Evolutionary conservation across 768 basidiomycete genomes (phyloP).

Genomic region (Piloderma croceum): DNA sequence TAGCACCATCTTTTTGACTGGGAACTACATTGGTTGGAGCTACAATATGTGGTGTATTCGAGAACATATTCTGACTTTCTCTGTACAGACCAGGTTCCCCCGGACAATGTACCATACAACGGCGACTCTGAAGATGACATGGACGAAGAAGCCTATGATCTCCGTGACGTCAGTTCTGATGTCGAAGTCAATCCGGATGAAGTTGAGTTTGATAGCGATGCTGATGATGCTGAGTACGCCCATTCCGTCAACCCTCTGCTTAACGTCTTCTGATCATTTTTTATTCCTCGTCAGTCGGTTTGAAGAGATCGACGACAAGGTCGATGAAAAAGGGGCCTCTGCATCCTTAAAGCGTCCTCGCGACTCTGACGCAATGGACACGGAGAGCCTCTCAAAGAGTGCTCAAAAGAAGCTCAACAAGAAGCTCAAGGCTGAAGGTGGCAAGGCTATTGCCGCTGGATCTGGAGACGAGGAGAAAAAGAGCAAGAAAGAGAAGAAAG

Average conservation of each 20-base stretch:
- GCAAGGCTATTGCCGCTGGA: slow-evolving; percentile 9
- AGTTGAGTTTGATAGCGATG: slow-evolving; percentile 42
- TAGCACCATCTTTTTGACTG: slow-evolving; percentile 72
- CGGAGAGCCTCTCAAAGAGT: slow-evolving; percentile 37
- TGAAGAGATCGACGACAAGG: slow-evolving; percentile 70
- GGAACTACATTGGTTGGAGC: slow-evolving; percentile 81
- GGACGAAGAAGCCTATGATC: slow-evolving; percentile 53
- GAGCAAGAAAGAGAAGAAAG: slow-evolving; percentile 29
- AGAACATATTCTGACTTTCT: too few relatives aligned
- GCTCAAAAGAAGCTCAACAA: slow-evolving; percentile 66
- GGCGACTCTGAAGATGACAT: slow-evolving; percentile 38
- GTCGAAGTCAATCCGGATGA: slow-evolving; percentile 47
- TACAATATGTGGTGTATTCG: too few relatives aligned
- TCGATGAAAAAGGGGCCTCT: slow-evolving; percentile 35
- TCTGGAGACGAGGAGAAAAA: slow-evolving; percentile 18
- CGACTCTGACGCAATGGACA: slow-evolving; percentile 45
- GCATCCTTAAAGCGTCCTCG: slow-evolving; percentile 65
- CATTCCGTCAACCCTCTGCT: slow-evolving; percentile 1
- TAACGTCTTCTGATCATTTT: slow-evolving; percentile 1
- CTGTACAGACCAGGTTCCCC: slow-evolving; percentile 44
- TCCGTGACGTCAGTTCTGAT: slow-evolving; percentile 78
- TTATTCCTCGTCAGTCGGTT: slow-evolving; percentile 69
- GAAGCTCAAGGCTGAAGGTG: slow-evolving; percentile 54
- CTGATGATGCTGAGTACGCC: slow-evolving; percentile 40
- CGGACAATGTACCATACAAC: slow-evolving; percentile 44